Evolutionary conservation across 352 stramenopile species (phyloP), one percentile per base, ranked within the genome.

Genomic region (Globisporangium orthogonon): DNA sequence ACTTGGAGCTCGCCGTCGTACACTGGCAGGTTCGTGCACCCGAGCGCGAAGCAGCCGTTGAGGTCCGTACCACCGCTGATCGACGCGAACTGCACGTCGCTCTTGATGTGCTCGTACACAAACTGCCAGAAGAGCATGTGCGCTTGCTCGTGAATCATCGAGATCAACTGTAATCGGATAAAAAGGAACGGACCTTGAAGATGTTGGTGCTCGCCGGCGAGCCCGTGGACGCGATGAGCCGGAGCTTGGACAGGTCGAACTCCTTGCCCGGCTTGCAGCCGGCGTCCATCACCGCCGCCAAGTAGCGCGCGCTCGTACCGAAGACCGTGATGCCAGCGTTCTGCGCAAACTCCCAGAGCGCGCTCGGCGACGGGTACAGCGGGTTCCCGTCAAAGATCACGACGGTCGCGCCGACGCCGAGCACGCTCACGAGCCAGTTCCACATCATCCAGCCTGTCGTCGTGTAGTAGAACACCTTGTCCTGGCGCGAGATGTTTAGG

Each of bases 361-460:
- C 60, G 4, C 68, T 60, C 13, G 71, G 64, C 14, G 67, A 76
- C 41, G 77, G 77, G 52, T 87, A 90, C 58, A 88, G 56, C 46
- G 79, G 77, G 51, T 92, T 89, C 39, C 83, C 83, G 41, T 92
- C 83, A 23, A 87, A 93, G 31, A 90, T 61, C 14, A 95, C 82
- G 48, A 95, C 57, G 7, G 83, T 87, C 31, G 82, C 78, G 31
- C 82, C 80, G 56, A 83, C 67, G 17, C 79, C 75, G 11, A 95
- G 74, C 5, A 63, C 76, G 45, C 78, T 88, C 35, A 88, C 76
- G 52, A 91, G 66, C 84, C 84, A 95, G 57, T 94, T 93, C 85
- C 85, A 94, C 85, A 94, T 94, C 85, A 94, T 94, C 83, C 81
- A 90, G 4, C 66, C 83, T 2, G 83, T 92, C 3, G 83, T 92